Conservation (phyloP, 768 basidiomycete species). For the Xerocomus spinulosus region DNA sequence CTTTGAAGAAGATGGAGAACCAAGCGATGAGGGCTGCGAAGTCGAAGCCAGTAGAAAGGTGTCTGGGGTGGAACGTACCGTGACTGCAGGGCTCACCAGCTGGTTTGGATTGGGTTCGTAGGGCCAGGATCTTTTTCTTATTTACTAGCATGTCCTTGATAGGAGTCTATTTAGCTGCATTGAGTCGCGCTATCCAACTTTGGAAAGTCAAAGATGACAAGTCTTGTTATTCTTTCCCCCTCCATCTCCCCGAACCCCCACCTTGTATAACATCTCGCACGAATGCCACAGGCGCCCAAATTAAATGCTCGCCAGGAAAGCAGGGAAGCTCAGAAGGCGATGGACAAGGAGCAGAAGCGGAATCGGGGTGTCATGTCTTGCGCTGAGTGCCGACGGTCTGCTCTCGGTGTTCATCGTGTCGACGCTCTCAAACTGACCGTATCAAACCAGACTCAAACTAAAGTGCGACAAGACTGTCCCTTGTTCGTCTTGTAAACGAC, state of each 20-base stretch:
- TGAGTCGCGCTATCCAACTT: not conserved
- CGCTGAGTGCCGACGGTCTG: conserved; percentile 60
- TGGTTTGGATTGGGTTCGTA: conserved; percentile 34
- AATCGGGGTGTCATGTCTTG: conserved; percentile 52
- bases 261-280: not conserved
- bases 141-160: too few species aligned
- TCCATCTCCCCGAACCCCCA: not conserved
- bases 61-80: conserved; percentile 18
- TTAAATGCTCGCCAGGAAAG: conserved; percentile 37
- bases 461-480: conserved; percentile 72
- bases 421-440: not conserved
- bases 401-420: conserved; percentile 6
- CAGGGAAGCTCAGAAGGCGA: conserved; percentile 41
- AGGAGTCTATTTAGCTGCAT: too few species aligned
- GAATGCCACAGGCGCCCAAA: conserved; percentile 50
- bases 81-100: conserved; percentile 30
- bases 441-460: conserved; percentile 48
- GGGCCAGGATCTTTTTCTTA: not conserved
- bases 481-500: conserved; percentile 57
- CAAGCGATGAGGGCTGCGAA: conserved; percentile 65
- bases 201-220: not conserved
- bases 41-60: conserved; percentile 21
- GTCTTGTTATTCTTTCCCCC: conserved; percentile 1
- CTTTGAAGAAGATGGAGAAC: conserved; percentile 70
- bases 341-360: conserved; percentile 64